These are phyloP conservation scores for Boechera divaricarpa DNA, from an alignment of 345 rosid genomes.

Conservation along the genomic window DNA sequence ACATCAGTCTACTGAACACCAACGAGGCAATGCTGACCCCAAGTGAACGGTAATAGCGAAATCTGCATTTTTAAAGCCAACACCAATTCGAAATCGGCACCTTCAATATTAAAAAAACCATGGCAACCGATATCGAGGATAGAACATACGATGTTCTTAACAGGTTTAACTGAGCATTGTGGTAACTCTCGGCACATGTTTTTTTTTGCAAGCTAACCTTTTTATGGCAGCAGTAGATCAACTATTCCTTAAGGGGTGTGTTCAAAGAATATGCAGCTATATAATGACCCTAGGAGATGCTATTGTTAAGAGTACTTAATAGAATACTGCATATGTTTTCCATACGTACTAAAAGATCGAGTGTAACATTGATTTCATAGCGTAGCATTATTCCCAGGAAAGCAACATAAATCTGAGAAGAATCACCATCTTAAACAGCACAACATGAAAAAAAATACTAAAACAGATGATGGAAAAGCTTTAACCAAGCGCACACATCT, in stretches of 20 bases:
- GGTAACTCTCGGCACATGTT: conserved; percentile 36
- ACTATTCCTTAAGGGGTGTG: conserved; percentile 30
- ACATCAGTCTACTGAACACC: conserved; percentile 88
- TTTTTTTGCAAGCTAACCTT: conserved; percentile 40
- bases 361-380: background rate
- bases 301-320: background rate
- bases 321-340: background rate
- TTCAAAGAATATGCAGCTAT: conserved; percentile 36
- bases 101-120: conserved; percentile 74
- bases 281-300: background rate
- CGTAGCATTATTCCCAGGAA: background rate
- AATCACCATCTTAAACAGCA: background rate
- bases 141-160: conserved; percentile 58
- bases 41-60: conserved; percentile 70
- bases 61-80: conserved; percentile 99
- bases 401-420: background rate
- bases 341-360: conserved; percentile 2
- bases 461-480: conserved; percentile 6
- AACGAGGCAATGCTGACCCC: conserved; percentile 91
- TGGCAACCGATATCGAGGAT: conserved; percentile 83
- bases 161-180: conserved; percentile 52
- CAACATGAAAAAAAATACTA: background rate
- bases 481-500: background rate
- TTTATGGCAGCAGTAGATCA: conserved; percentile 32
- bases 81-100: conserved; percentile 85